Evolutionary conservation across 176 grass and related monocot species (phyloP).

Genomic region (Oryza meridionalis): DNA sequence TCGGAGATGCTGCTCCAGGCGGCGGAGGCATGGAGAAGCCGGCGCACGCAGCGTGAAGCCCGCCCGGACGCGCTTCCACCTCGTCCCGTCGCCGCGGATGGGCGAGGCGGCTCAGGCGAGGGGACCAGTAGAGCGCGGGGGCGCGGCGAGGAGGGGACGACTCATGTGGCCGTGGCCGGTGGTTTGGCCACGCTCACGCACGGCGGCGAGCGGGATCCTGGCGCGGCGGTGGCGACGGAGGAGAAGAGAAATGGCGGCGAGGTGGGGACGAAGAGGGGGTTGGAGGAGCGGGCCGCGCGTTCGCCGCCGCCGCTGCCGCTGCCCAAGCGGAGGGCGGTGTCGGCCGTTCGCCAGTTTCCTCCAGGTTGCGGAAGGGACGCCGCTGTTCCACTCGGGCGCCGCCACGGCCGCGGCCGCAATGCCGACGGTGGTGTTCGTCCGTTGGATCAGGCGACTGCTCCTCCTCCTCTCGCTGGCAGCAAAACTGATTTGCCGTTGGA

Average conservation of each 20-base stretch:
- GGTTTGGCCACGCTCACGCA: background rate
- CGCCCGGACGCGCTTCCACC: background rate
- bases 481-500: no score
- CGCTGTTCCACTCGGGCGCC: background rate
- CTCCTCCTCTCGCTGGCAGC: background rate
- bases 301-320: slow-evolving; percentile 10
- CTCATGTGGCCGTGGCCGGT: background rate
- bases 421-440: background rate
- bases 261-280: slow-evolving; percentile 8
- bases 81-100: background rate
- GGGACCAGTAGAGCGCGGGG: background rate
- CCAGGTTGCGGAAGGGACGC: slow-evolving; percentile 34
- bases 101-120: background rate
- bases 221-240: background rate
- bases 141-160: no score
- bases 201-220: background rate
- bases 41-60: background rate
- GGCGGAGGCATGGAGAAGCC: background rate
- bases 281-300: background rate
- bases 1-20: background rate
- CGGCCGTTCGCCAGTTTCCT: slow-evolving; percentile 29
- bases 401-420: no score
- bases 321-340: slow-evolving; percentile 24
- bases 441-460: no score
- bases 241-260: background rate